These are phyloP conservation scores for Pisolithus thermaeus DNA, from an alignment of 1,284 basidiomycete genomes.

Conservation along the genomic window DNA sequence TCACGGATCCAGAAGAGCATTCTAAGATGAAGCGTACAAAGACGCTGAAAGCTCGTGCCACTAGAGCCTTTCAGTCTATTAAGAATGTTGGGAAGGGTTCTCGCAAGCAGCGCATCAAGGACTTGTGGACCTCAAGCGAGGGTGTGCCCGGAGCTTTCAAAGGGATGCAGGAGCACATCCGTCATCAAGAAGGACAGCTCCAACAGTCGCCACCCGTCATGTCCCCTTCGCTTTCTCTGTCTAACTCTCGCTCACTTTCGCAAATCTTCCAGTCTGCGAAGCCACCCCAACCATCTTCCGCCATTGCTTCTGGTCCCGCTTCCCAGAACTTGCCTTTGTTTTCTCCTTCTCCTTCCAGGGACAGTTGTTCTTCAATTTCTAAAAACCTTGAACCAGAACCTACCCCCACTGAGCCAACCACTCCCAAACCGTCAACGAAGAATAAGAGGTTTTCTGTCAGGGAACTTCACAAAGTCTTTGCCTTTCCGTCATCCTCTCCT, in stretches of 20 bases:
- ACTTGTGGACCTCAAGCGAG: conserved; percentile 32
- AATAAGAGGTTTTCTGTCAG: conserved; percentile 24
- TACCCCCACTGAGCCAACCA: conserved; percentile 8
- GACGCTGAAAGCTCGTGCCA: conserved; percentile 54
- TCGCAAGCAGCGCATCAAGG: conserved; percentile 33
- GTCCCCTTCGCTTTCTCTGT: conserved; percentile 17
- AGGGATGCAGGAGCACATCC: conserved; percentile 19
- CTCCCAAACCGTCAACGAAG: conserved; percentile 13
- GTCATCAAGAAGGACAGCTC: conserved; percentile 9
- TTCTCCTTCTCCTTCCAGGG: conserved; percentile 9
- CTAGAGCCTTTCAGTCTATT: conserved; percentile 56
- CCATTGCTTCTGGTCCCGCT: conserved; percentile 2
- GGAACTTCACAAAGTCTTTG: conserved; percentile 30
- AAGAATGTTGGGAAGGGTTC: conserved; percentile 43
- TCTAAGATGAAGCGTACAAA: conserved; percentile 38
- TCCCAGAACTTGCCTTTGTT: background rate
- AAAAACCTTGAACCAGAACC: conserved; percentile 11
- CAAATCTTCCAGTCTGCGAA: conserved; percentile 21
- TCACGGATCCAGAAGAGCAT: conserved; percentile 22
- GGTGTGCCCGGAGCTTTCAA: conserved; percentile 24
- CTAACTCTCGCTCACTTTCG: conserved; percentile 19
- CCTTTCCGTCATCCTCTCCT: conserved; percentile 32
- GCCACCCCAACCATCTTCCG: conserved; percentile 5
- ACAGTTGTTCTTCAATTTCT: conserved; percentile 8
- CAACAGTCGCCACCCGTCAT: conserved; percentile 1